Conservation (phyloP, 2,329 filamentous ascomycete genomes). For the Scortechinia acanthostroma region DNA sequence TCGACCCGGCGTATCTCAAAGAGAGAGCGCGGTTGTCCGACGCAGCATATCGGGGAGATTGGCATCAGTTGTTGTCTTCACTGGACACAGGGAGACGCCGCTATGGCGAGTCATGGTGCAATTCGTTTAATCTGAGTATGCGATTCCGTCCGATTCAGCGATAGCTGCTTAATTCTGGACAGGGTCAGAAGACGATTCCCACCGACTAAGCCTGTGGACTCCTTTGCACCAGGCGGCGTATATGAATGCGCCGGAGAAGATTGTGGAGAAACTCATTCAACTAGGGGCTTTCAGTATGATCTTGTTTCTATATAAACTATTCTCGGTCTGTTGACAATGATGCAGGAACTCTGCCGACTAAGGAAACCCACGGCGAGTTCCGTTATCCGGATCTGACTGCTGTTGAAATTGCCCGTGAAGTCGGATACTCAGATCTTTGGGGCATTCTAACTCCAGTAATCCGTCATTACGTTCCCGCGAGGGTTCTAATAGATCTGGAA, state of each 20-base stretch:
- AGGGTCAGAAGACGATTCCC: too few species aligned
- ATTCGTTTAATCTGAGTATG: too few species aligned
- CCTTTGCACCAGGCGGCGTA: background rate
- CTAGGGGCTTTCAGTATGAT: background rate
- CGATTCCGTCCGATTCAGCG: too few species aligned
- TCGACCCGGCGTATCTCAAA: too few species aligned
- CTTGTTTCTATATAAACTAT: background rate
- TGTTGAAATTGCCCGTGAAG: background rate
- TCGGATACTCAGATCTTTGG: background rate
- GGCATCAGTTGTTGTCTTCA: too few species aligned
- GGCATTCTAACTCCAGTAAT: constrained; percentile 1
- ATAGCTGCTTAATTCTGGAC: too few species aligned
- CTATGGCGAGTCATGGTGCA: too few species aligned
- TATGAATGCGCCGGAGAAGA: background rate
- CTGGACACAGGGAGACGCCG: too few species aligned
- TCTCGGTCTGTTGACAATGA: background rate
- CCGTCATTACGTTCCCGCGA: background rate
- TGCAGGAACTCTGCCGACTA: background rate
- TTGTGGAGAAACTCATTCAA: background rate
- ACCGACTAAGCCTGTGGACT: background rate
- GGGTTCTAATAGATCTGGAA: background rate
- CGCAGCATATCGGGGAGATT: too few species aligned
- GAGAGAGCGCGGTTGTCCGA: too few species aligned
- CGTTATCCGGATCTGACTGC: background rate
- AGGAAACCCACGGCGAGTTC: background rate